phyloP scores from a whole-genome alignment of 192 early-diverging fungal genomes.

The Backusella parvicylindrica region DNA sequence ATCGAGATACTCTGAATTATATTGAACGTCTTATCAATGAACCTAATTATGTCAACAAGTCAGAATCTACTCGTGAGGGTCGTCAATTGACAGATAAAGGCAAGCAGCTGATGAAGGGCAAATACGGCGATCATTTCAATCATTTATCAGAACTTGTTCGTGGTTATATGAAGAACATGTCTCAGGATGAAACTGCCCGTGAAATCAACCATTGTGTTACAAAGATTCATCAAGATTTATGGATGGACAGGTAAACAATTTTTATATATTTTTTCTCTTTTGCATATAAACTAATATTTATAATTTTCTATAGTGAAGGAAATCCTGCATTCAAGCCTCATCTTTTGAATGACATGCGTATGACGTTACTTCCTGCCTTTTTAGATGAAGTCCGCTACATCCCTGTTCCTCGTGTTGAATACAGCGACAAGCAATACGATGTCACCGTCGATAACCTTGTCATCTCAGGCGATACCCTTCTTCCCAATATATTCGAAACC shows the following conservation, averaged over 20 bases:
- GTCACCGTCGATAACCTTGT: conserved; percentile 40
- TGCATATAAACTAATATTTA: background rate
- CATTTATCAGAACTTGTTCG: conserved; percentile 19
- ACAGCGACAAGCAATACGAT: conserved; percentile 41
- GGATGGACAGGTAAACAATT: conserved; percentile 29
- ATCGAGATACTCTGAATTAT: conserved; percentile 17
- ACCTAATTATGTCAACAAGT: conserved; percentile 30
- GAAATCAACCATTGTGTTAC: conserved; percentile 29
- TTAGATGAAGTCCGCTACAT: conserved; percentile 40
- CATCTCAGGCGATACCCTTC: conserved; percentile 35
- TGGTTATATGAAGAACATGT: conserved; percentile 22
- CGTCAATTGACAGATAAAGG: conserved; percentile 21
- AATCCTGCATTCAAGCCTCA: conserved; percentile 42
- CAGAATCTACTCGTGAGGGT: conserved; percentile 24
- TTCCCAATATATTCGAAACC: conserved; percentile 36
- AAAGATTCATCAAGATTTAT: conserved; percentile 33
- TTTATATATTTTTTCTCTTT: background rate
- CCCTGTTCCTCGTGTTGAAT: conserved; percentile 44
- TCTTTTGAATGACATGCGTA: conserved; percentile 39
- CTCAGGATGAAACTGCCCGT: conserved; percentile 22
- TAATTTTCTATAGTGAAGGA: conserved; percentile 21
- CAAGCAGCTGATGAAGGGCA: conserved; percentile 15
- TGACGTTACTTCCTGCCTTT: conserved; percentile 36
- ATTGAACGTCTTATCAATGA: conserved; percentile 28
- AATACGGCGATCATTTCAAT: conserved; percentile 27